A percentile compares a stretch with the other conserved stretches of the same genome.
Evolutionary conservation across 305 asterid species (phyloP).

Genomic region (Fraxinus paxiana): DNA sequence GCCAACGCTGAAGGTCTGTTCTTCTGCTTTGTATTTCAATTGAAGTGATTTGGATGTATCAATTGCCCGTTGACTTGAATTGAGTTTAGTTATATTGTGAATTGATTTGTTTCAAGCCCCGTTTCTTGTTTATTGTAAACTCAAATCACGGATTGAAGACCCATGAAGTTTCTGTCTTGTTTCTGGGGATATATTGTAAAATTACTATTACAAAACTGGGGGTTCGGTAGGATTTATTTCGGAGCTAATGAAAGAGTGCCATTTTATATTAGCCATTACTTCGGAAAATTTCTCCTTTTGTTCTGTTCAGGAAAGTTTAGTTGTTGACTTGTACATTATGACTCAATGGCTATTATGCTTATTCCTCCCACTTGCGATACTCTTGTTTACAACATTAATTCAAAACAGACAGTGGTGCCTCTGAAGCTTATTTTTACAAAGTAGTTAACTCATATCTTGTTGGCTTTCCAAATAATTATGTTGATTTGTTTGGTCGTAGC

Average conservation of each 20-base stretch:
- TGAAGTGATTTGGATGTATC: not conserved
- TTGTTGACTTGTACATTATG: not conserved
- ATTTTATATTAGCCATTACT: not conserved
- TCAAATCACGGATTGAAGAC: not conserved
- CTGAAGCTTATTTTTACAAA: not conserved
- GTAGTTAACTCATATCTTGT: not conserved
- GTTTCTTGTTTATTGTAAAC: not conserved
- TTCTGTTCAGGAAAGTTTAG: not conserved
- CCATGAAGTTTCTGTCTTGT: not conserved
- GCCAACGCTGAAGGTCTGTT: constrained; percentile 68
- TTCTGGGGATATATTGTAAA: not conserved
- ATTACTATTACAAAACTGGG: not conserved
- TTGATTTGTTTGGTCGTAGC: not conserved
- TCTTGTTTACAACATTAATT: not conserved
- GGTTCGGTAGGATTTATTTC: not conserved
- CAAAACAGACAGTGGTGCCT: not conserved
- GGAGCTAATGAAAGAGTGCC: not conserved
- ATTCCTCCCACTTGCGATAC: not conserved
- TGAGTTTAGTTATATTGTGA: constrained; percentile 1
- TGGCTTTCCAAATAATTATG: not conserved
- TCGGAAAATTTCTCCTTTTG: not conserved
- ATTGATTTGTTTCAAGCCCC: not conserved
- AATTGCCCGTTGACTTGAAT: constrained; percentile 35
- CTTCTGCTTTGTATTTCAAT: constrained; percentile 8
- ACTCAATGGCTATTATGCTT: not conserved